Conservation (phyloP, 2,329 filamentous ascomycete species). For the Penicillium sp. region DNA sequence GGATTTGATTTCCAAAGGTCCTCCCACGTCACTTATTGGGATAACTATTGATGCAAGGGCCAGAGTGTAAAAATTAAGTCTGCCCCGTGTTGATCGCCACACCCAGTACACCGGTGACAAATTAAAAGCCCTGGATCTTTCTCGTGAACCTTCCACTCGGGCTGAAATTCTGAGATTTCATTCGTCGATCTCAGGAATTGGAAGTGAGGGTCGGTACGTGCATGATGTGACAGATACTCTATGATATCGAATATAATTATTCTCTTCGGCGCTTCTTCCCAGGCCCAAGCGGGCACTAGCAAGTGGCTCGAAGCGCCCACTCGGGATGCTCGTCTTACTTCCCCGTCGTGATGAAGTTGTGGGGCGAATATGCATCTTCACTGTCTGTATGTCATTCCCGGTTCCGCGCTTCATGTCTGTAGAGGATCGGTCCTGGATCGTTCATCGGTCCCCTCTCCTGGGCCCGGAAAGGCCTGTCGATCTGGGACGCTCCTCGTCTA, state of each 20-base stretch:
- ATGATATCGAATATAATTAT: conserved; percentile 11
- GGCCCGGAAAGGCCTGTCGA: conserved; percentile 14
- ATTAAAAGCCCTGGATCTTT: conserved; percentile 33
- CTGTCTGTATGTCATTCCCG: conserved; percentile 28
- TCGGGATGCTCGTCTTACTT: conserved; percentile 20
- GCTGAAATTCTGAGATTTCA: conserved; percentile 26
- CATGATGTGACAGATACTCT: conserved; percentile 37
- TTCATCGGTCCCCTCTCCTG: conserved; percentile 28
- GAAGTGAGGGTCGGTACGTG: conserved; percentile 22
- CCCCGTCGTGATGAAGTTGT: conserved; percentile 21
- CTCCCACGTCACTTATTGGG: conserved; percentile 25
- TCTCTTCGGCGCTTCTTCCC: conserved; percentile 11
- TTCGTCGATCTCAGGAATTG: conserved; percentile 31
- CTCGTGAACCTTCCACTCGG: conserved; percentile 19
- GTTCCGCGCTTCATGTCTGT: conserved; percentile 21
- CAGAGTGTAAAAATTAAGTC: conserved; percentile 20
- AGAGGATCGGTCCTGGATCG: conserved; percentile 24
- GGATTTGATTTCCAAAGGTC: background rate
- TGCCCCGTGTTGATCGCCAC: conserved; percentile 34
- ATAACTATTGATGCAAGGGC: conserved; percentile 41
- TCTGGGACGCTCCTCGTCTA: conserved; percentile 11
- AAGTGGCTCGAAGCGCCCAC: conserved; percentile 13
- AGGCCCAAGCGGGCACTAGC: conserved; percentile 12
- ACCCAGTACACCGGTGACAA: conserved; percentile 35
- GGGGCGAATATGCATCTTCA: conserved; percentile 19